These are phyloP conservation scores for Trichoderma polysporum DNA, from an alignment of 2,329 filamentous ascomycete genomes.

Conservation along the genomic window DNA sequence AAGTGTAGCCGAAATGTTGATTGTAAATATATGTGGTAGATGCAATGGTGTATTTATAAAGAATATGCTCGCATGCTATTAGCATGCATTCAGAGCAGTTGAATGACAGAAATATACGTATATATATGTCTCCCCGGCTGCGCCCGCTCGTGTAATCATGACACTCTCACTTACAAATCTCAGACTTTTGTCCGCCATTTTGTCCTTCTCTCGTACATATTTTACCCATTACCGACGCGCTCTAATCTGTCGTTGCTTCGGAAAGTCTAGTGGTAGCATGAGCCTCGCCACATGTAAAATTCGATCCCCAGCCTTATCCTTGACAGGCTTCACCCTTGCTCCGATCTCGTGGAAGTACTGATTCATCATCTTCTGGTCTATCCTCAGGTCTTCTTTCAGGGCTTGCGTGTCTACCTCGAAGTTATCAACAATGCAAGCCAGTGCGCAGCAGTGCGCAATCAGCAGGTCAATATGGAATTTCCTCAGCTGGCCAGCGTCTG, in stretches of 20 bases:
- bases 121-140: not conserved
- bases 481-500: slow-evolving; percentile 60
- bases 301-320: slow-evolving; percentile 61
- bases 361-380: slow-evolving; percentile 69
- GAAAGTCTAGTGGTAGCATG: slow-evolving; percentile 78
- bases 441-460: slow-evolving; percentile 69
- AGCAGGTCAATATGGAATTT: slow-evolving; percentile 72
- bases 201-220: not conserved
- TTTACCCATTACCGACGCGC: slow-evolving; percentile 27
- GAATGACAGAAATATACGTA: slow-evolving; percentile 2
- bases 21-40: not conserved
- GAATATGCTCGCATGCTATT: not conserved
- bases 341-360: slow-evolving; percentile 77
- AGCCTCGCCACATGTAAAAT: slow-evolving; percentile 63
- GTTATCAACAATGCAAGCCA: slow-evolving; percentile 70
- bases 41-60: not conserved
- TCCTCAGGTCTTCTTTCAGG: slow-evolving; percentile 67
- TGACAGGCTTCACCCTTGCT: slow-evolving; percentile 60
- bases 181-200: not conserved
- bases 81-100: not conserved
- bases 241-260: slow-evolving; percentile 52
- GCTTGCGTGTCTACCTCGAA: slow-evolving; percentile 70
- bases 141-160: slow-evolving; percentile 4
- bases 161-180: not conserved
- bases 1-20: not conserved